These are phyloP conservation scores for Westerdykella sp. DNA, from an alignment of 2,329 filamentous ascomycete species.

Conservation along the genomic window DNA sequence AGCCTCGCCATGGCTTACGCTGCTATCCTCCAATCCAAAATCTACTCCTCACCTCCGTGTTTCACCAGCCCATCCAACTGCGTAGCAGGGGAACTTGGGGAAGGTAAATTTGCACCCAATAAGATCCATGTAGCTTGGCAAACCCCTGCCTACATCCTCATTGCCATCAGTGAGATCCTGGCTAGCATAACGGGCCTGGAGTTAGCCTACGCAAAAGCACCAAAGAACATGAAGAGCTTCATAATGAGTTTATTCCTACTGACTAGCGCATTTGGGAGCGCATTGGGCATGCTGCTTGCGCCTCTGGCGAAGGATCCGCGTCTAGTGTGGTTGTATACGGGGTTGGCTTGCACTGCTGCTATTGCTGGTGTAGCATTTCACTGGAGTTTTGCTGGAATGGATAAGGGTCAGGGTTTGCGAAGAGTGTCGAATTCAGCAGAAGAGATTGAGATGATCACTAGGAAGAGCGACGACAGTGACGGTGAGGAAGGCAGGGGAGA, in stretches of 20 bases:
- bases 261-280: constrained; percentile 54
- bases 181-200: constrained; percentile 45
- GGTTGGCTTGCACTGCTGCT: constrained; percentile 48
- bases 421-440: constrained; percentile 9
- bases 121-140: constrained; percentile 43
- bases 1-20: constrained; percentile 51
- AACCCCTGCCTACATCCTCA: constrained; percentile 41
- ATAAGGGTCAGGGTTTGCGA: constrained; percentile 1
- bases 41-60: constrained; percentile 51
- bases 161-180: constrained; percentile 43
- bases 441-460: constrained; percentile 6
- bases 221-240: constrained; percentile 44
- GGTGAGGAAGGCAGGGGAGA: neutral
- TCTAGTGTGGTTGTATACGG: constrained; percentile 61
- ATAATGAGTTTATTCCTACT: constrained; percentile 54
- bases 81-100: constrained; percentile 25
- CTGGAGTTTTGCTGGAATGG: constrained; percentile 38
- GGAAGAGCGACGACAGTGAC: constrained; percentile 3
- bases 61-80: constrained; percentile 42
- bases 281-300: constrained; percentile 56
- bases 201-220: constrained; percentile 44
- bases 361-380: constrained; percentile 51
- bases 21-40: constrained; percentile 51
- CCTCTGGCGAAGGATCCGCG: constrained; percentile 58
- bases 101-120: constrained; percentile 35